phyloP scores from a whole-genome alignment of 176 grass and related monocot genomes.

The Aechmea fasciata region DNA sequence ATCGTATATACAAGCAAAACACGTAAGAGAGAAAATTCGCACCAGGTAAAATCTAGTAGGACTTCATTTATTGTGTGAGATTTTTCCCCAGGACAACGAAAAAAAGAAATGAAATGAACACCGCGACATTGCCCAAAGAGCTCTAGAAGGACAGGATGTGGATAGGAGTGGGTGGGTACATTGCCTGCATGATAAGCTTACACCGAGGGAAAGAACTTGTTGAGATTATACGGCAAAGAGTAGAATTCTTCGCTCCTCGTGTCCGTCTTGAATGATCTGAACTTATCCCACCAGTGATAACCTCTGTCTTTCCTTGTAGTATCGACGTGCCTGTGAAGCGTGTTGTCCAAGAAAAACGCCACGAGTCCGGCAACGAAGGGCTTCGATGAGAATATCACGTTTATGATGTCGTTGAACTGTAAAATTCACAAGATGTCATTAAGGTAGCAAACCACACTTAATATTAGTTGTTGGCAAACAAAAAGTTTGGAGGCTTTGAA shows the following conservation, averaged over 20 bases:
- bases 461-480: too few relatives aligned
- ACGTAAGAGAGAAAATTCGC: background rate
- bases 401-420: conserved; percentile 96
- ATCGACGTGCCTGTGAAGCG: conserved; percentile 43
- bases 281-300: conserved; percentile 93
- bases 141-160: conserved; percentile 14
- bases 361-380: conserved; percentile 71
- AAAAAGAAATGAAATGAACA: conserved; percentile 17
- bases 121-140: conserved; percentile 21
- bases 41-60: background rate
- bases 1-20: conserved; percentile 3
- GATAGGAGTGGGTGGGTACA: conserved; percentile 6
- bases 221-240: conserved; percentile 81
- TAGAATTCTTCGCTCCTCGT: conserved; percentile 87
- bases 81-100: background rate
- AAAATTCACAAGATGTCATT: conserved; percentile 3
- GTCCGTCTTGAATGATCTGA: conserved; percentile 74
- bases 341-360: conserved; percentile 91
- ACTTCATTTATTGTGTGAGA: conserved; percentile 1
- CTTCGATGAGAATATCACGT: conserved; percentile 96
- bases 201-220: conserved; percentile 97
- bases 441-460: background rate
- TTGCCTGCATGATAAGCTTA: conserved; percentile 32
- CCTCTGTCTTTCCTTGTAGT: conserved; percentile 69
- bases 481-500: too few relatives aligned